Evolutionary conservation across 176 grass and related monocot species (phyloP).

Genomic region (Alopecurus myosuroides): DNA sequence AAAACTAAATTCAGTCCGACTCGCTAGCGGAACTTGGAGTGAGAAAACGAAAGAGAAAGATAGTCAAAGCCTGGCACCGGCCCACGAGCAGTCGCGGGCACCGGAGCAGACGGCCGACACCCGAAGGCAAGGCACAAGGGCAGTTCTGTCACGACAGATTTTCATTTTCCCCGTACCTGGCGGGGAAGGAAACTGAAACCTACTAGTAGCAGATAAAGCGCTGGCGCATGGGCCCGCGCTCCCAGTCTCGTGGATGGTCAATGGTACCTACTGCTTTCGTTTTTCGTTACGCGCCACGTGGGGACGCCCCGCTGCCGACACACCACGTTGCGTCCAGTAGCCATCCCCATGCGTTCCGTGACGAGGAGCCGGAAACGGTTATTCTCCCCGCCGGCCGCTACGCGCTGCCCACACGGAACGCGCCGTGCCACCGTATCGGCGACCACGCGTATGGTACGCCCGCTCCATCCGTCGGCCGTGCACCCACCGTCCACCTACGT

Average conservation of each 20-base stretch:
- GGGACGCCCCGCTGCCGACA: not conserved
- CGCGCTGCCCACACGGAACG: not conserved
- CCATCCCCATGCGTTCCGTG: not conserved
- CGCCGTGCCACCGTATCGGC: not conserved
- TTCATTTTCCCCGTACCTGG: not conserved
- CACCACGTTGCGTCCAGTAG: not conserved
- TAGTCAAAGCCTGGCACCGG: not conserved
- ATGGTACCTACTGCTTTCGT: not conserved
- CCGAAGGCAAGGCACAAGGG: not conserved
- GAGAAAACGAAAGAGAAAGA: not conserved
- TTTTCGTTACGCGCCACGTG: not conserved
- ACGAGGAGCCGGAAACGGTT: not conserved
- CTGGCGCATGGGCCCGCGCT: slow-evolving; percentile 1
- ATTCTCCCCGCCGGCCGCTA: not conserved
- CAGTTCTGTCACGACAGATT: not conserved
- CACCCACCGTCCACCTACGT: not conserved
- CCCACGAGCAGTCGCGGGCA: not conserved
- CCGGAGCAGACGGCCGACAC: not conserved
- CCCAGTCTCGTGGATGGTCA: not conserved
- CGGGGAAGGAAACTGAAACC: not conserved
- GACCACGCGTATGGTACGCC: not conserved
- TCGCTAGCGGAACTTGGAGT: not conserved
- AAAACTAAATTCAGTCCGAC: not conserved
- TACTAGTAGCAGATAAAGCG: not conserved
- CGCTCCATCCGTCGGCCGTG: not conserved